Base-by-base conservation (phyloP, 2,329 filamentous ascomycete species). In the Furcasterigmium sp. region DNA sequence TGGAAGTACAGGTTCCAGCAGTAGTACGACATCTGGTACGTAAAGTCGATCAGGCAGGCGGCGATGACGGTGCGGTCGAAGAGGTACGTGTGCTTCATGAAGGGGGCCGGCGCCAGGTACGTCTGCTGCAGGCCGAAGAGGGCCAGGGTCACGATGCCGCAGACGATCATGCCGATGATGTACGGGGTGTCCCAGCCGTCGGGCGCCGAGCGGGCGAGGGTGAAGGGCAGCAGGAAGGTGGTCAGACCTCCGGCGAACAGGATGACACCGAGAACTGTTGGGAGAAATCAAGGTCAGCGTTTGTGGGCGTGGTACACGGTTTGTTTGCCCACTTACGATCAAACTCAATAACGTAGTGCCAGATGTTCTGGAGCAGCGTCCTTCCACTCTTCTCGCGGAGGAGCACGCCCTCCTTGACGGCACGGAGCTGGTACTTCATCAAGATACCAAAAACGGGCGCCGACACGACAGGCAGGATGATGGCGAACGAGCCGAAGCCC, bases 221-320 rank as follows among this genome's bases (percentile, higher is more conserved):
- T 82, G 54, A 87, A 79, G 1, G 84, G 82, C 0, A 87, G 70
- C 14, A 87, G 62, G 54, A 87, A 81, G 14, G 83, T 56, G 3
- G 72, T 69, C 17, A 83, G 68, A 5, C 79, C 82, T 5, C 61
- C 65, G 7, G 73, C 69, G 51, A 84, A 72, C 6, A 85, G 60
- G 23, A 83, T 44, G 26, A 83, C 69, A 1, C 81, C 80, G 4
- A 75, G 48, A 4, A 72, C 61, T 64, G 14, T 34, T 9, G 11
- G 19, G 34, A n/a, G n/a, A n/a, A n/a, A n/a, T n/a, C n/a, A n/a
- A n/a, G 10, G 32, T 36, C 19, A 36, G 32, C 32, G 19, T 17
- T 7, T 26, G 14, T 42, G 20, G 11, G 36, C 9, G 21, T 26
- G 23, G 25, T 13, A 15, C 28, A 52, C 39, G 46, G 39, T 34